phyloP scores from a whole-genome alignment of 192 early-diverging fungal species.

The Backusella tarrabulga region DNA sequence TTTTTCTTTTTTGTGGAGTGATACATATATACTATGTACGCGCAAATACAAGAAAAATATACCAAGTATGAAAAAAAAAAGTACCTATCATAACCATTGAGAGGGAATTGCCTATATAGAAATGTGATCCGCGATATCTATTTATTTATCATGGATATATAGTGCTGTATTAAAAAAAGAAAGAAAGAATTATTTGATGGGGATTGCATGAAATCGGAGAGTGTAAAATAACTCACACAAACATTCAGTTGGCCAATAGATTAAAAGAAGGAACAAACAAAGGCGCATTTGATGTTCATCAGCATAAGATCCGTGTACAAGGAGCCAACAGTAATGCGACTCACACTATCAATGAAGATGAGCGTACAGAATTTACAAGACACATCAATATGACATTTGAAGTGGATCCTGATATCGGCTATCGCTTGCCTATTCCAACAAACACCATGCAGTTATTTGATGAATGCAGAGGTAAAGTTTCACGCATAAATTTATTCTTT shows the following conservation, averaged over 20 bases:
- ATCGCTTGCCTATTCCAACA: slow-evolving; percentile 90
- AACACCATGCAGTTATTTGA: slow-evolving; percentile 96
- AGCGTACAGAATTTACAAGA: slow-evolving; percentile 92
- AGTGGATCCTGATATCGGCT: slow-evolving; percentile 78
- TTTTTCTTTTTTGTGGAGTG: not conserved
- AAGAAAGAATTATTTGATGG: not conserved
- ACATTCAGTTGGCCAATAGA: slow-evolving; percentile 48
- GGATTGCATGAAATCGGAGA: not conserved
- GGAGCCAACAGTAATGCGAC: slow-evolving; percentile 86
- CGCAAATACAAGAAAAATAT: not conserved
- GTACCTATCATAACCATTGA: not conserved
- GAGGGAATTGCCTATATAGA: no score
- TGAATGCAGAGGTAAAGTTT: slow-evolving; percentile 75
- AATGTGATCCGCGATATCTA: no score
- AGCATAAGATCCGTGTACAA: slow-evolving; percentile 87
- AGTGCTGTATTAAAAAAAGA: no score
- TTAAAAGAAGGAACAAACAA: slow-evolving; percentile 49
- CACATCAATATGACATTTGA: slow-evolving; percentile 91
- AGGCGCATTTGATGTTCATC: slow-evolving; percentile 49
- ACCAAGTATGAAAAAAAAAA: not conserved
- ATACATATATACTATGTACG: not conserved
- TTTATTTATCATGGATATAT: no score
- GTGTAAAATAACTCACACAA: not conserved
- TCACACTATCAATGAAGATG: slow-evolving; percentile 98
- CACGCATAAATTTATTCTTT: not conserved